Conservation (phyloP, 495 filamentous ascomycete species). For the Cenococcum geophilum region DNA sequence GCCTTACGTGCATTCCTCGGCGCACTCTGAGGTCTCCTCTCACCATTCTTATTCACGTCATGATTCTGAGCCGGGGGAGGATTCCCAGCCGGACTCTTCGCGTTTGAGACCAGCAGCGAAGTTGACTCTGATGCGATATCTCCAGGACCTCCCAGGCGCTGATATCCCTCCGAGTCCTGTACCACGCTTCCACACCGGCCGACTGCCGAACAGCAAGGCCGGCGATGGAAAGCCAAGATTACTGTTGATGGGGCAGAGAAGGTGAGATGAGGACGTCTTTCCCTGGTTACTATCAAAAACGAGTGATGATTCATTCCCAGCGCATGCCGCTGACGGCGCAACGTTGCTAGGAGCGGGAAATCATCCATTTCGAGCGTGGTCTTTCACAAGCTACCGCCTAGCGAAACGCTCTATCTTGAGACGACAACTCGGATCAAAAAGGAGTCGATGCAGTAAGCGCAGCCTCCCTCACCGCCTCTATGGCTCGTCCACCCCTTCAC, state of each 20-base stretch:
- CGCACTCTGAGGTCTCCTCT: slow-evolving; percentile 15
- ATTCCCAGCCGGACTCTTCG: slow-evolving; percentile 20
- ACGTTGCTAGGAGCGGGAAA: slow-evolving; percentile 72
- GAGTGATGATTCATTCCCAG: slow-evolving; percentile 7
- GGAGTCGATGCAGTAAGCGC: slow-evolving; percentile 79
- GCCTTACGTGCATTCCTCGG: slow-evolving; percentile 17
- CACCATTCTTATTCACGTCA: slow-evolving; percentile 13
- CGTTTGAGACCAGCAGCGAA: slow-evolving; percentile 29
- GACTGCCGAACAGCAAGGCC: slow-evolving; percentile 37
- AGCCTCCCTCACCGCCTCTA: not conserved
- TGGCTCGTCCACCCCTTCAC: not conserved
- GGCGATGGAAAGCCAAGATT: slow-evolving; percentile 68
- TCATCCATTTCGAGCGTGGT: slow-evolving; percentile 97
- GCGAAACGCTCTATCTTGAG: slow-evolving; percentile 90
- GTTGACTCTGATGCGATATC: slow-evolving; percentile 35
- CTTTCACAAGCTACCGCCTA: slow-evolving; percentile 93
- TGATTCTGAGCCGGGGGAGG: slow-evolving; percentile 17
- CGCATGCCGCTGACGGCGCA: slow-evolving; percentile 31
- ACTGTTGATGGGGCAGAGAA: slow-evolving; percentile 89
- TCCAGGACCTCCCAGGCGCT: slow-evolving; percentile 36
- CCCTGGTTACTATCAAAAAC: not conserved
- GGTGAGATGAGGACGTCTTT: slow-evolving; percentile 48
- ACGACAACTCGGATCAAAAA: slow-evolving; percentile 89
- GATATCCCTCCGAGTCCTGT: slow-evolving; percentile 33
- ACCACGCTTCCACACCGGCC: slow-evolving; percentile 37